Evolutionary conservation across 1,284 basidiomycete genomes (phyloP).

Genomic region (Fomitopsis palustris): DNA sequence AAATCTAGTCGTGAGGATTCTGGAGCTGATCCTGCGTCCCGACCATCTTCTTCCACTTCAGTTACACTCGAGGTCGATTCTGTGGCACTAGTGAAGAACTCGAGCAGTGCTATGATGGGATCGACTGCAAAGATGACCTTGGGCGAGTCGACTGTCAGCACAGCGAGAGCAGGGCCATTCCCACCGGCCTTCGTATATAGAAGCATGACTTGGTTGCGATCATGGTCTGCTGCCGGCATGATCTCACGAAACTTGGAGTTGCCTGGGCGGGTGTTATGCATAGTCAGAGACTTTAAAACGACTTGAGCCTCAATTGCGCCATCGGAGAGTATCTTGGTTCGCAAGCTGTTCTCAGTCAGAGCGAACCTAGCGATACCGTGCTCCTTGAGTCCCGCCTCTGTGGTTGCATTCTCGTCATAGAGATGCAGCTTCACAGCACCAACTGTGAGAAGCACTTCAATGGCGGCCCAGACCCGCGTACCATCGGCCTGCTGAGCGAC

Average conservation of each 20-base stretch:
- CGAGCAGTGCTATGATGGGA: constrained; percentile 84
- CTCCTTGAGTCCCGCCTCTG: constrained; percentile 61
- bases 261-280: constrained; percentile 85
- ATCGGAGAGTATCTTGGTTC: constrained; percentile 83
- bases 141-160: constrained; percentile 92
- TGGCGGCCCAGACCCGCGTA: constrained; percentile 50
- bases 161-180: constrained; percentile 62
- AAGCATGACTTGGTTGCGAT: constrained; percentile 94
- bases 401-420: constrained; percentile 72
- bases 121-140: constrained; percentile 93
- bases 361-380: constrained; percentile 88
- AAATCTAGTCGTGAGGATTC: constrained; percentile 46
- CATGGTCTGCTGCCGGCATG: constrained; percentile 87
- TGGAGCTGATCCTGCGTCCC: constrained; percentile 19
- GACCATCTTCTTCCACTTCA: constrained; percentile 17
- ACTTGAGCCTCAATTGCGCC: constrained; percentile 86
- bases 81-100: constrained; percentile 80
- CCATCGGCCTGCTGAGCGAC: constrained; percentile 25
- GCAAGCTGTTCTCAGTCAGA: constrained; percentile 76
- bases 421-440: constrained; percentile 85
- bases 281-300: constrained; percentile 86
- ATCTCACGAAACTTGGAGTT: constrained; percentile 91
- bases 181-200: constrained; percentile 80
- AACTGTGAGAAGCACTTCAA: constrained; percentile 80
- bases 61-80: constrained; percentile 19